phyloP scores from a whole-genome alignment of 2,329 filamentous ascomycete genomes.

The Orbilia oligospora region DNA sequence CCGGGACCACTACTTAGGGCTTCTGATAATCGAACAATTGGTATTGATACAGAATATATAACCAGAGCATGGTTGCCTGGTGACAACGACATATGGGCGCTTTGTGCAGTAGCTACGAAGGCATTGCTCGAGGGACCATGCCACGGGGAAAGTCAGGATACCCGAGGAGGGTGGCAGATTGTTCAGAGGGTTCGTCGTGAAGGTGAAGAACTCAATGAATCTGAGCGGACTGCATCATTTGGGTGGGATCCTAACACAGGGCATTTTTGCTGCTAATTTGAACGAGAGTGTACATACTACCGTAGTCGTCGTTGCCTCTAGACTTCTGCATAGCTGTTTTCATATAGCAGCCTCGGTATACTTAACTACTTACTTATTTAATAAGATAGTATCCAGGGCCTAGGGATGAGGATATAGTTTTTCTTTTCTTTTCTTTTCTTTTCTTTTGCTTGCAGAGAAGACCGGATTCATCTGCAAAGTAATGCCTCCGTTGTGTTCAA shows the following conservation, averaged over 20 bases:
- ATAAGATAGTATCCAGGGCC: too few relatives aligned
- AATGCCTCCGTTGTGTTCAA: too few relatives aligned
- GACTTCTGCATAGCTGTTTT: too few relatives aligned
- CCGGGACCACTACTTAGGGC: neutral
- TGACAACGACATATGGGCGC: neutral
- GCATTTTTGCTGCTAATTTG: neutral
- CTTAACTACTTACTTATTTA: too few relatives aligned
- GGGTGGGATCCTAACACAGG: neutral
- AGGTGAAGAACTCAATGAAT: neutral
- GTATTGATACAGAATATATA: constrained; percentile 20
- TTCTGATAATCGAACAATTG: neutral
- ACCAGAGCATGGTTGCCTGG: too few relatives aligned
- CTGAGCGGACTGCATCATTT: neutral
- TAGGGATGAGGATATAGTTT: too few relatives aligned
- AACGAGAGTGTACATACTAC: too few relatives aligned
- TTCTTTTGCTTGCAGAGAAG: too few relatives aligned
- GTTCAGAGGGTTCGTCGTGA: neutral
- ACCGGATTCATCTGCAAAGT: too few relatives aligned
- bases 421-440: too few relatives aligned
- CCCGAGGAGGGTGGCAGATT: constrained; percentile 18
- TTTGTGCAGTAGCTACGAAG: neutral
- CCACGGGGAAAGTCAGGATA: constrained; percentile 28
- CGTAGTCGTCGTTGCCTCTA: too few relatives aligned
- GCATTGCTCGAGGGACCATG: constrained; percentile 2
- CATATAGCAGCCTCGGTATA: too few relatives aligned